These are phyloP conservation scores for Oryza longistaminata DNA, from an alignment of 176 grass and related monocot species.

Conservation along the genomic window DNA sequence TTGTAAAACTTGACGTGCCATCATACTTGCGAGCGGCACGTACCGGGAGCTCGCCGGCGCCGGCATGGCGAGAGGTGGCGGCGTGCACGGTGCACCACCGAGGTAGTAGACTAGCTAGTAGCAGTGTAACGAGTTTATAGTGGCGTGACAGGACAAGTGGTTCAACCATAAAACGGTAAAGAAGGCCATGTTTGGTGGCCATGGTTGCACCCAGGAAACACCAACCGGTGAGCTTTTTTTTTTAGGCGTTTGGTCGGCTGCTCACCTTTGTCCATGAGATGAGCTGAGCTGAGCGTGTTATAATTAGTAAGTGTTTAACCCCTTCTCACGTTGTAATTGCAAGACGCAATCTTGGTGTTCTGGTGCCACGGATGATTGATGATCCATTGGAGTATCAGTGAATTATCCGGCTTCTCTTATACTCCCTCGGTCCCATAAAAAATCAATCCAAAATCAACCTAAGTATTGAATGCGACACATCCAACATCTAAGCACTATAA, in stretches of 20 bases:
- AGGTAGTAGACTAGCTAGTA: background rate
- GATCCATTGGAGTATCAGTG: too few relatives aligned
- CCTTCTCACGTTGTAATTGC: background rate
- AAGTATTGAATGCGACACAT: too few relatives aligned
- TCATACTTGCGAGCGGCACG: background rate
- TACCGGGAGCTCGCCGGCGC: background rate
- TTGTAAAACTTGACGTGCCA: too few relatives aligned
- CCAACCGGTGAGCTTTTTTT: constrained; percentile 8
- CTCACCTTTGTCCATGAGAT: background rate
- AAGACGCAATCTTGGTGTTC: background rate
- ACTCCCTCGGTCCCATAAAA: too few relatives aligned
- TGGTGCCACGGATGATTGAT: background rate
- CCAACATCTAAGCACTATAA: too few relatives aligned
- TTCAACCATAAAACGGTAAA: constrained; percentile 48
- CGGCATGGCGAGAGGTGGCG: background rate
- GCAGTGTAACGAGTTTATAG: background rate
- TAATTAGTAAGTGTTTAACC: background rate
- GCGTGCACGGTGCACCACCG: too few relatives aligned
- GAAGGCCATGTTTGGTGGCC: constrained; percentile 28
- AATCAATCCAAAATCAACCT: too few relatives aligned
- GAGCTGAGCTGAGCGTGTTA: background rate
- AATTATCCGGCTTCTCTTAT: too few relatives aligned
- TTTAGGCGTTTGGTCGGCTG: background rate
- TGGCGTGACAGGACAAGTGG: constrained; percentile 30
- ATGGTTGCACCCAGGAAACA: constrained; percentile 36